Evolutionary conservation across 2,329 filamentous ascomycete genomes (phyloP).

Genomic region (Epichloe baconii): DNA sequence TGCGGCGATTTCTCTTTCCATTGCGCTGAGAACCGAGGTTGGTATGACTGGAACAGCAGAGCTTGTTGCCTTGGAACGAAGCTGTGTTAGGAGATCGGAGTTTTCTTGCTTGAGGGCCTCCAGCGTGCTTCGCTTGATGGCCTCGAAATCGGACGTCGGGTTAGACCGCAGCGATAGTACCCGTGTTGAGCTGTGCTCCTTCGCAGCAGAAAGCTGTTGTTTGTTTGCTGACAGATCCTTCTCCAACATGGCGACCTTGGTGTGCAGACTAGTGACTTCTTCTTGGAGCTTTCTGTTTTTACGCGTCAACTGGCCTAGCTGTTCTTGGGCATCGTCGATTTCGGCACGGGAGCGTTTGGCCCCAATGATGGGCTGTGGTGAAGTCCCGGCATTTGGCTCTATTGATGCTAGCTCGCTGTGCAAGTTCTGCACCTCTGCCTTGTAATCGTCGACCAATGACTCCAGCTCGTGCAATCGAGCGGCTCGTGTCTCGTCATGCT

Average conservation of each 20-base stretch:
- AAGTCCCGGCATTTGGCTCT: slow-evolving; percentile 32
- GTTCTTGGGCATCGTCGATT: slow-evolving; percentile 51
- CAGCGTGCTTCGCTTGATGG: slow-evolving; percentile 71
- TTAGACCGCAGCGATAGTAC: slow-evolving; percentile 83
- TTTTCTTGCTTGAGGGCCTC: slow-evolving; percentile 73
- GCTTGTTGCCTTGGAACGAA: slow-evolving; percentile 34
- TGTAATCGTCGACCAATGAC: slow-evolving; percentile 75
- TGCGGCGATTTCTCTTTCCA: slow-evolving; percentile 62
- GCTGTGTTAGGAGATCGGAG: slow-evolving; percentile 61
- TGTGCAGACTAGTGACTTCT: slow-evolving; percentile 56
- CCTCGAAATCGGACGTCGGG: slow-evolving; percentile 74
- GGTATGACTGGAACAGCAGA: slow-evolving; percentile 55
- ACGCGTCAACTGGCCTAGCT: slow-evolving; percentile 69
- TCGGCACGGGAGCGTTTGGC: slow-evolving; percentile 54
- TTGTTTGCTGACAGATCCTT: slow-evolving; percentile 61
- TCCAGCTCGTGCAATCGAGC: slow-evolving; percentile 72
- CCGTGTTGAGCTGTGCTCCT: slow-evolving; percentile 60
- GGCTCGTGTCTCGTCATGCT: slow-evolving; percentile 61
- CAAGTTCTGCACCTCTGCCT: slow-evolving; percentile 61
- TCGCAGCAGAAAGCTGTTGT: slow-evolving; percentile 56
- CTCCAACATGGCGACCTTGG: slow-evolving; percentile 55
- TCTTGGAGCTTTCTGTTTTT: slow-evolving; percentile 82
- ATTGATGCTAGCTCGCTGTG: slow-evolving; percentile 59
- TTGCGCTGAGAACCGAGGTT: slow-evolving; percentile 58
- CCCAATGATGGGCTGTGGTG: slow-evolving; percentile 27